These are phyloP conservation scores for Pichia cabralensis DNA, from an alignment of 805 yeast genomes.

Conservation along the genomic window DNA sequence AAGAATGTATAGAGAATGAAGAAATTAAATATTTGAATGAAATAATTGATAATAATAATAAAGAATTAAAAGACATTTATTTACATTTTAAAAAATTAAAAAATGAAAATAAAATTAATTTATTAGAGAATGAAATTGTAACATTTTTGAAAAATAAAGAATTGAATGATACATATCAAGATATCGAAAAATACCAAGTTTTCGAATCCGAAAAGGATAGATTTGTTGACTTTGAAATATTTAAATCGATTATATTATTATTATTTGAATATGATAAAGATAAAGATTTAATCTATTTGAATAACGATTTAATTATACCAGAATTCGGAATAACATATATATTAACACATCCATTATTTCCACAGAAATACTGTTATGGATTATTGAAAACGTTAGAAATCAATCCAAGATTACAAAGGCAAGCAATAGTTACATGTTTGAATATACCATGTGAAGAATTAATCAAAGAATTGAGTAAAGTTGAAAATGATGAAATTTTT, in stretches of 20 bases:
- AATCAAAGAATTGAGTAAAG: slow-evolving; percentile 45
- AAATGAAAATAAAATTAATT: slow-evolving; percentile 18
- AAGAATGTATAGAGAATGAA: slow-evolving; percentile 15
- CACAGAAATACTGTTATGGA: slow-evolving; percentile 44
- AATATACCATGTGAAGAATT: slow-evolving; percentile 57
- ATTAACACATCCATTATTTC: slow-evolving; percentile 82
- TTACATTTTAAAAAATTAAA: slow-evolving; percentile 18
- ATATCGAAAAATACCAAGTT: slow-evolving; percentile 25
- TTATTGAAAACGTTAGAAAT: slow-evolving; percentile 41
- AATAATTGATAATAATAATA: slow-evolving; percentile 13
- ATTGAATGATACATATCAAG: slow-evolving; percentile 1
- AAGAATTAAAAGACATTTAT: slow-evolving; percentile 22
- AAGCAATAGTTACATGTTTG: slow-evolving; percentile 73
- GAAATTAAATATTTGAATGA: slow-evolving; percentile 19
- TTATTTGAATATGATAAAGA: slow-evolving; percentile 25
- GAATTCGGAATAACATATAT: slow-evolving; percentile 58
- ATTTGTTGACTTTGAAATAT: slow-evolving; percentile 48
- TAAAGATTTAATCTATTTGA: slow-evolving; percentile 12
- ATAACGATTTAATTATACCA: slow-evolving; percentile 32
- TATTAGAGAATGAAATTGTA: slow-evolving; percentile 22
- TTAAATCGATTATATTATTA: slow-evolving; percentile 32
- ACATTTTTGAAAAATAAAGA: slow-evolving; percentile 19
- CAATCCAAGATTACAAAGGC: slow-evolving; percentile 60
- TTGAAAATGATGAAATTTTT: slow-evolving; percentile 54
- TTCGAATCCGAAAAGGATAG: slow-evolving; percentile 60